Evolutionary conservation across 768 basidiomycete species (phyloP), one percentile per base, ranked within the genome.

Genomic region (Leccinum arenicola): DNA sequence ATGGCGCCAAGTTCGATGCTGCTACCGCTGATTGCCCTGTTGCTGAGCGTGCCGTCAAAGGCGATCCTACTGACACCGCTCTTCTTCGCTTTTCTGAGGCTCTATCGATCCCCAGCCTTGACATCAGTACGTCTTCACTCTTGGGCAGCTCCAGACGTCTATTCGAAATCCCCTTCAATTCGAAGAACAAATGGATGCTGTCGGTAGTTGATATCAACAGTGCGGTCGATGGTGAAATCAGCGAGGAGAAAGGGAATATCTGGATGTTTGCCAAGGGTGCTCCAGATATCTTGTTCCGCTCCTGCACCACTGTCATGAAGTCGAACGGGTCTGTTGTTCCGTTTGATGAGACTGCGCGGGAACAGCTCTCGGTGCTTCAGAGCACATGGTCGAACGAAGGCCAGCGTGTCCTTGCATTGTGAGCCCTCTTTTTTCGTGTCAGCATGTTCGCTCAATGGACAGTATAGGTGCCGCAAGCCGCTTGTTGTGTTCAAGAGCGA

Each of bases 141-240:
- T 65, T 67, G 62, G 65, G 50, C 66, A 64, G 19, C 11, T 47
- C 45, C 45, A 62, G 55, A 61, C 23, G 50, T 35, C 19, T 47
- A 23, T 77, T 74, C 55, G 74, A 75, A 23, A 75, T 79, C 33
- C 77, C 76, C 2, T 79, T 79, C 69, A 79, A 79, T 56, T 83
- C 81, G 6, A 78, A 76, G 58, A 81, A 82, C 61, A 86, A 85
- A 62, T 85, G 78, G 77, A 83, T 84, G 73, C 66, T 84, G 54
- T 81, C 78, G 47, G 68, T 81, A 53, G 65, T 73, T 0, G 58
- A 56, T 4, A 58, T 58, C 8, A 56, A 60, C 36, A 56, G 51
- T 4, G 3, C 0, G 5, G 45, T 47, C 5, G 6, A 47, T 15
- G 45, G 45, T 11, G 38, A 40, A 3, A 23, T 47, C 6, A 23